phyloP scores from a whole-genome alignment of 2,329 filamentous ascomycete genomes.

The Cordyceps fumosorosea region DNA sequence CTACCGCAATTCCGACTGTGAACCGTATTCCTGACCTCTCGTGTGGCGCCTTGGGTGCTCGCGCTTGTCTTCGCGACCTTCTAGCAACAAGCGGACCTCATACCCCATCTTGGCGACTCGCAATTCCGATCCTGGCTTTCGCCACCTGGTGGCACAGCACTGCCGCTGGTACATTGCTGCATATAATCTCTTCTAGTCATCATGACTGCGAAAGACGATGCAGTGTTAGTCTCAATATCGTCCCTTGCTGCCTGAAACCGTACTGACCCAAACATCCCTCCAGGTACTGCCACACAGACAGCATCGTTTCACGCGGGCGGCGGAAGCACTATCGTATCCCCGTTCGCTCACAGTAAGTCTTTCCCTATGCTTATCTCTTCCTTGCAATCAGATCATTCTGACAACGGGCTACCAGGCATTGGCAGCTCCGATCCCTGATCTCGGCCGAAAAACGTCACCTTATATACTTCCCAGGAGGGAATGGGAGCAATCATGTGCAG shows the following conservation, averaged over 20 bases:
- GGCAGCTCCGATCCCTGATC: constrained; percentile 85
- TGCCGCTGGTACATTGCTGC: constrained; percentile 4
- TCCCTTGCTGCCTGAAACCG: background rate
- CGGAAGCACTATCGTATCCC: constrained; percentile 62
- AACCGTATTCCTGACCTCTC: background rate
- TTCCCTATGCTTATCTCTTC: background rate
- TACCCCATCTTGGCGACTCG: constrained; percentile 8
- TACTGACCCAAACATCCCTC: constrained; percentile 6
- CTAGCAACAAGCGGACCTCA: background rate
- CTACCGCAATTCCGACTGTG: background rate
- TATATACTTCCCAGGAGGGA: constrained; percentile 78
- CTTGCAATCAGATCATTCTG: background rate
- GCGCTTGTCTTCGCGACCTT: background rate
- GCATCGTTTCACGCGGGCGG: constrained; percentile 52
- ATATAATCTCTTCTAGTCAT: background rate
- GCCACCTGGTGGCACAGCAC: constrained; percentile 8
- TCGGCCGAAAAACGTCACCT: constrained; percentile 69
- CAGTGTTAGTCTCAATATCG: constrained; percentile 4
- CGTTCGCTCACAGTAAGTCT: constrained; percentile 57
- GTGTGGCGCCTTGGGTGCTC: background rate
- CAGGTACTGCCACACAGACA: constrained; percentile 60
- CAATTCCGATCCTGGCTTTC: constrained; percentile 7
- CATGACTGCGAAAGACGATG: constrained; percentile 13
- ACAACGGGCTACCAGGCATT: constrained; percentile 55
- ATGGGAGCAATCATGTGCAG: constrained; percentile 58